Percentiles rank a stretch among this genome's conserved stretches.
Conservation (phyloP, 495 filamentous ascomycete genomes). For the Penicillium parvum region DNA sequence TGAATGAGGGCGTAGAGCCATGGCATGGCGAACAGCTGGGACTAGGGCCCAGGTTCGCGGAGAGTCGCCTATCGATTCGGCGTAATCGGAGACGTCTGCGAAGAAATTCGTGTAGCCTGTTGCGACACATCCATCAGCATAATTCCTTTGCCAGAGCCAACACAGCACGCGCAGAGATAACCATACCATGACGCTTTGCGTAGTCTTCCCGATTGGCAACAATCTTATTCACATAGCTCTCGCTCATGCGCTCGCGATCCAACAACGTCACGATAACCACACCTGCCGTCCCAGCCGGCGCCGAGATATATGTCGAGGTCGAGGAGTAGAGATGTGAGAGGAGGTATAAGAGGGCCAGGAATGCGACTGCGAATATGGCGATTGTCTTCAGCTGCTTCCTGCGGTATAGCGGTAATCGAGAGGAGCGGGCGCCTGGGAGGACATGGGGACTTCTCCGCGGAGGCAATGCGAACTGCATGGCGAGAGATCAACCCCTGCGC, state of each 20-base stretch:
- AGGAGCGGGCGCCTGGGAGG: slow-evolving; percentile 55
- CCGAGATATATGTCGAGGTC: slow-evolving; percentile 25
- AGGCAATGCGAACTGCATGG: slow-evolving; percentile 90
- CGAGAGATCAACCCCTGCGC: slow-evolving; percentile 22
- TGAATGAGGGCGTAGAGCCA: slow-evolving; percentile 69
- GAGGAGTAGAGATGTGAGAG: slow-evolving; percentile 47
- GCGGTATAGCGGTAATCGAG: slow-evolving; percentile 58
- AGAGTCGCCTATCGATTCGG: slow-evolving; percentile 50
- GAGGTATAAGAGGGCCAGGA: slow-evolving; percentile 61
- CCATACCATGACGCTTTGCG: slow-evolving; percentile 80
- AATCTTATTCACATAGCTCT: slow-evolving; percentile 63
- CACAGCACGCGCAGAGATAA: background rate
- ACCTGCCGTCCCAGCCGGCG: slow-evolving; percentile 66
- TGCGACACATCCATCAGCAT: background rate
- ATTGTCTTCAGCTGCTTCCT: slow-evolving; percentile 62
- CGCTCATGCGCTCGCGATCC: slow-evolving; percentile 56
- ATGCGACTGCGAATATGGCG: slow-evolving; percentile 50
- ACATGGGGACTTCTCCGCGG: slow-evolving; percentile 74
- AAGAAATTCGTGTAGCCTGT: slow-evolving; percentile 87
- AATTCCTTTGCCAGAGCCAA: background rate
- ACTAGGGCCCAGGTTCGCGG: slow-evolving; percentile 74
- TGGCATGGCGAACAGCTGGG: slow-evolving; percentile 84
- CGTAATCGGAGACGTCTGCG: slow-evolving; percentile 68
- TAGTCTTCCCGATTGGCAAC: slow-evolving; percentile 82
- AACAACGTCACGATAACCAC: slow-evolving; percentile 87